Conservation (phyloP, 2,329 filamentous ascomycete species). For the Thelonectria blattea region DNA sequence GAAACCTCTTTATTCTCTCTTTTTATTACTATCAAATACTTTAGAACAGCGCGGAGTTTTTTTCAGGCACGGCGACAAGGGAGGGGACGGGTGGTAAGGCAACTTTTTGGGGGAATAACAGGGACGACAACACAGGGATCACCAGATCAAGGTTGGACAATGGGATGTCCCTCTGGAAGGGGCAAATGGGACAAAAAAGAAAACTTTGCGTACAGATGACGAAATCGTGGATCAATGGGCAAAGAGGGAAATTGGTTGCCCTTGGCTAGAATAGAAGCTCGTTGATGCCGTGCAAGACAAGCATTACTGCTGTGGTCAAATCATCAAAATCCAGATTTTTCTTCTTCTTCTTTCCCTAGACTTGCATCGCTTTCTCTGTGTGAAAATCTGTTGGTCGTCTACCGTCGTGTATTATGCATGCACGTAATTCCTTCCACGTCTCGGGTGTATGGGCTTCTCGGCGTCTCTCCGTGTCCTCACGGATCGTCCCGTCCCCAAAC, state of each 20-base stretch:
- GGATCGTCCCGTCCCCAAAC: no score
- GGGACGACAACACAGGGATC: conserved; percentile 4
- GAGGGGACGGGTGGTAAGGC: background rate
- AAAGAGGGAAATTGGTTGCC: conserved; percentile 15
- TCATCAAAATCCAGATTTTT: conserved; percentile 15
- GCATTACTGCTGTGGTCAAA: conserved; percentile 27
- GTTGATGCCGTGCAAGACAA: conserved; percentile 31
- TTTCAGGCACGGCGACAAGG: conserved; percentile 6
- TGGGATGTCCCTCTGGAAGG: conserved; percentile 35
- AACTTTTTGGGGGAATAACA: background rate
- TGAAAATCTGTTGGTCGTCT: background rate
- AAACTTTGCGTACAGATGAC: background rate
- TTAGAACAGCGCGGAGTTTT: conserved; percentile 36
- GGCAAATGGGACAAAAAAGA: conserved; percentile 4
- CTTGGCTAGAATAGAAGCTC: conserved; percentile 23
- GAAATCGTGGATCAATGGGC: conserved; percentile 15
- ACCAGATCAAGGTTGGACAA: conserved; percentile 17
- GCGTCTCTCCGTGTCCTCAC: background rate
- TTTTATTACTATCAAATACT: conserved; percentile 16
- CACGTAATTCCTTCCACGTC: background rate
- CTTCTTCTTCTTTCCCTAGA: conserved; percentile 9
- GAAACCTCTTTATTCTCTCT: conserved; percentile 4
- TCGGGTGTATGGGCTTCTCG: background rate
- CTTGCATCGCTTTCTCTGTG: background rate
- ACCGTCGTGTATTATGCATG: background rate